These are phyloP conservation scores for Hygrophila difformis DNA, from an alignment of 257 asterid species.

Conservation along the genomic window DNA sequence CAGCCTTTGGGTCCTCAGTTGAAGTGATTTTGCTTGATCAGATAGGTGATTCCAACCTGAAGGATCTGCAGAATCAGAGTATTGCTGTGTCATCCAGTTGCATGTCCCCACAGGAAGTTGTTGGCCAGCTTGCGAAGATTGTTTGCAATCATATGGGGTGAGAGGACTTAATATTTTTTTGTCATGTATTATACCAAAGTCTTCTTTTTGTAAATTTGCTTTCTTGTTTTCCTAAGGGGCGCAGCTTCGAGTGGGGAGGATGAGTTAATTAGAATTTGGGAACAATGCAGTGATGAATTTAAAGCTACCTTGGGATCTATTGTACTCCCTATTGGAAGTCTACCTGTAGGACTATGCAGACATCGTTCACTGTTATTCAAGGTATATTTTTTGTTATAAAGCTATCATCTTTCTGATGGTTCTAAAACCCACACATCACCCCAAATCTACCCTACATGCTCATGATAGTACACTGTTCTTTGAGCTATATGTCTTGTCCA, in stretches of 20 bases:
- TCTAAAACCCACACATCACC: too few relatives aligned
- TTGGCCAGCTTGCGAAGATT: constrained; percentile 87
- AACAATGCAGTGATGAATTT: constrained; percentile 67
- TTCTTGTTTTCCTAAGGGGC: constrained; percentile 49
- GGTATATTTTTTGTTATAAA: constrained; percentile 33
- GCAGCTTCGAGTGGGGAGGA: constrained; percentile 61
- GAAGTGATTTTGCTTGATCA: constrained; percentile 77
- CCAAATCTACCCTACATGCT: too few relatives aligned
- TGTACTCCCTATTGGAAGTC: constrained; percentile 80
- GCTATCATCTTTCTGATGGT: too few relatives aligned
- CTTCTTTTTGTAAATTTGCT: constrained; percentile 22
- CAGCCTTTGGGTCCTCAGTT: constrained; percentile 39
- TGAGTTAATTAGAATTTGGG: constrained; percentile 52
- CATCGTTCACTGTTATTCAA: constrained; percentile 85
- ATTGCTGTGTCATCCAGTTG: constrained; percentile 50
- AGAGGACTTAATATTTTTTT: constrained; percentile 30
- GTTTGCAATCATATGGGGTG: constrained; percentile 93
- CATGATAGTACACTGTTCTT: too few relatives aligned
- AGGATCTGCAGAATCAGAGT: constrained; percentile 64
- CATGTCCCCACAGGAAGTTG: constrained; percentile 60
- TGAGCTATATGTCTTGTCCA: too few relatives aligned
- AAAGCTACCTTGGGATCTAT: constrained; percentile 76
- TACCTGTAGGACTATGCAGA: constrained; percentile 73
- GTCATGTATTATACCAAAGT: constrained; percentile 3
- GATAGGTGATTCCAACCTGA: constrained; percentile 68